phyloP scores from a whole-genome alignment of 1,284 basidiomycete genomes.

The Irpex sp. region DNA sequence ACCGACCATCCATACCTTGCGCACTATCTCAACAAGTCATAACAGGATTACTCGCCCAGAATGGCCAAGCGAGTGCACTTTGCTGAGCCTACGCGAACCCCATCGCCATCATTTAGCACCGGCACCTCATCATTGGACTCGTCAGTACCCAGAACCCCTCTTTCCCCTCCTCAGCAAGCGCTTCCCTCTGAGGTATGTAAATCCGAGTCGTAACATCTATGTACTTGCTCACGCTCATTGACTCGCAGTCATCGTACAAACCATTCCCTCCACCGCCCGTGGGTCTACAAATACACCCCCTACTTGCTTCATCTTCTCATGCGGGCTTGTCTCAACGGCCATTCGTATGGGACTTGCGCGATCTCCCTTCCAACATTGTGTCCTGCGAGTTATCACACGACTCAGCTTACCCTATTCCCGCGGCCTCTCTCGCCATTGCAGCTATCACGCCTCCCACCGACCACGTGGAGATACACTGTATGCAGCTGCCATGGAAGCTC shows the following conservation, averaged over 20 bases:
- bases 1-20: neutral
- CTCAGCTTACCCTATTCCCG: conserved; percentile 5
- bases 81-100: neutral
- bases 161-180: neutral
- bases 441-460: conserved; percentile 11
- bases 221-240: neutral
- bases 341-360: conserved; percentile 10
- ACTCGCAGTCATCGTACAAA: neutral
- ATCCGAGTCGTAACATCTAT: neutral
- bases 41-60: too few relatives aligned
- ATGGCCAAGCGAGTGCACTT: neutral
- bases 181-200: neutral
- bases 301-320: conserved; percentile 5
- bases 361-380: neutral
- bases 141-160: neutral
- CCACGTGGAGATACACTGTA: conserved; percentile 6
- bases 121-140: neutral
- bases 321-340: neutral
- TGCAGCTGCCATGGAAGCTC: conserved; percentile 9
- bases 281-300: conserved; percentile 3
- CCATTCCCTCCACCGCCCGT: conserved; percentile 2
- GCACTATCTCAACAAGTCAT: neutral
- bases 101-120: neutral
- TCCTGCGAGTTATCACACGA: neutral
- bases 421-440: conserved; percentile 4